Evolutionary conservation across 176 grass and related monocot genomes (phyloP), one percentile per base, ranked within the genome.

Genomic region (Raddia distichophylla): DNA sequence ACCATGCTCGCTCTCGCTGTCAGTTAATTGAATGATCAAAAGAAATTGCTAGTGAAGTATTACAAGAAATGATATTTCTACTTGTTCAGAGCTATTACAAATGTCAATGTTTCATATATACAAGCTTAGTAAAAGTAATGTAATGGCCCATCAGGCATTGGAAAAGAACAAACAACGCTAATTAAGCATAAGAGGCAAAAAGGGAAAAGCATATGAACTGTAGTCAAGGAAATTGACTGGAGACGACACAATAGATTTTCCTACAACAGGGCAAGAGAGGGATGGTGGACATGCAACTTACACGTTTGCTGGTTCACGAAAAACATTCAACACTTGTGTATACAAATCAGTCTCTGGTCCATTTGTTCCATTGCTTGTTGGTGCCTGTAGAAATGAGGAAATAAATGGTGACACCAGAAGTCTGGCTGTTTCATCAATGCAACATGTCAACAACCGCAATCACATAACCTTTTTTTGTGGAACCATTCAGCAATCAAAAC

Each of bases 261-360:
- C 53, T 67, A 44, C 62, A 70, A 44, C 62, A 70, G 56, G 20
- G 9, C 47, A 49, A 80, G 42, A 40, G 7, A 67, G 59, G 74
- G 63, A 35, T 9, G 17, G 64, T 15, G 50, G 48, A 60, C 67
- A 59, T 7, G 37, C 20, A 79, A 86, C 90, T 93, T 84, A 98
- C 96, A 95, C 17, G 80, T 83, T 84, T 82, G 84, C 90, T 82
- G 92, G 96, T 83, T 99, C 96, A 4, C 67, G 83, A 80, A 99
- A 86, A 80, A 99, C 64, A n/a, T 88, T 79, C 64, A 95, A 67
- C 74, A 95, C 96, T 45, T 80, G 73, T 42, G 64, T 86, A n/a
- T 90, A 80, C 59, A 90, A 75, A 86, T 99, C 93, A 18, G 75
- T 86, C 76, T 75, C 74, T 0, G 89, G 78, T 80, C 75, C 90